phyloP scores from a whole-genome alignment of 2,329 filamentous ascomycete species.

The Mycosphaerella sp. region DNA sequence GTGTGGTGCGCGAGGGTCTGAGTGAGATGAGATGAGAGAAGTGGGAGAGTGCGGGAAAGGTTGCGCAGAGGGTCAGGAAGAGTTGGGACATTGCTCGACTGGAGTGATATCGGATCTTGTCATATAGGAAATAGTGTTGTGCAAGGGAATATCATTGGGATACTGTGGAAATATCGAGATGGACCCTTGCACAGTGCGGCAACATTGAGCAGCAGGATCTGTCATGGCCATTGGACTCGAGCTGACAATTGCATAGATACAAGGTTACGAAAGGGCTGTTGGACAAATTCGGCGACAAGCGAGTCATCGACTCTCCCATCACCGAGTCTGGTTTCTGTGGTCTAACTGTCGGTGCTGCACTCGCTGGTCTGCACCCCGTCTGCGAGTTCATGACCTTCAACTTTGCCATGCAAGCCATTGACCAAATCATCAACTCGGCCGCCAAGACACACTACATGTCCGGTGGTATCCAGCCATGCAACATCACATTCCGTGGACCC shows the following conservation, averaged over 20 bases:
- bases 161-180: too few species aligned
- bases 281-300: constrained; percentile 94
- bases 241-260: constrained; percentile 56
- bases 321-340: constrained; percentile 94
- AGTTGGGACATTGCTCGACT: too few species aligned
- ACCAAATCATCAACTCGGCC: constrained; percentile 98
- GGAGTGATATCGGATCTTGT: too few species aligned
- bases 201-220: background rate
- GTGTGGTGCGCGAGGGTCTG: background rate
- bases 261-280: constrained; percentile 98
- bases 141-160: too few species aligned
- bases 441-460: constrained; percentile 99
- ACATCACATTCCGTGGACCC: constrained; percentile 98
- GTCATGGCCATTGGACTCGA: background rate
- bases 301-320: constrained; percentile 97
- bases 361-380: constrained; percentile 88
- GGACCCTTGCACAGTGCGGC: too few species aligned
- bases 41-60: background rate
- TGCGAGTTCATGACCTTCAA: constrained; percentile 99
- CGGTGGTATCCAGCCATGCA: constrained; percentile 97
- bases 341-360: constrained; percentile 87
- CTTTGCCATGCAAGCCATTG: constrained; percentile 99
- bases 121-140: too few species aligned
- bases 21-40: too few species aligned
- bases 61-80: too few species aligned